Evolutionary conservation across 768 basidiomycete species (phyloP).

Genomic region (Tylopilus sp.): DNA sequence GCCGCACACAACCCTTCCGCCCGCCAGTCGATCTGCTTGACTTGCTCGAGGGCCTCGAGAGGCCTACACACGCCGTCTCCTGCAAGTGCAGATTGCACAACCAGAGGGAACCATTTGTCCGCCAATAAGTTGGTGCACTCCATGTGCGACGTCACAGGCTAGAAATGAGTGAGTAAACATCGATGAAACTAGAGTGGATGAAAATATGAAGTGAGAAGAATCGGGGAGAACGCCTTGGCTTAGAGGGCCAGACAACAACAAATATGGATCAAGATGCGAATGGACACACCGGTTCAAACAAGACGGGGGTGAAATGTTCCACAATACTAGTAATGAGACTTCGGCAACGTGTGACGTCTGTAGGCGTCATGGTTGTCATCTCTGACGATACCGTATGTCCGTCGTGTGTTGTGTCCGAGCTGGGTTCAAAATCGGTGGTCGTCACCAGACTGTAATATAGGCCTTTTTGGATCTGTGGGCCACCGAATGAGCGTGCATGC

Average conservation of each 20-base stretch:
- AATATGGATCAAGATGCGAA: no score
- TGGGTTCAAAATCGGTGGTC: slow-evolving; percentile 51
- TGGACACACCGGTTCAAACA: slow-evolving; percentile 59
- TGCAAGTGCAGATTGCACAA: slow-evolving; percentile 64
- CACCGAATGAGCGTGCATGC: background rate
- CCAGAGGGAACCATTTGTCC: slow-evolving; percentile 65
- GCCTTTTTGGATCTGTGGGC: slow-evolving; percentile 52
- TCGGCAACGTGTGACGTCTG: slow-evolving; percentile 39
- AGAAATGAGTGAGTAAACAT: background rate
- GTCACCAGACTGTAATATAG: slow-evolving; percentile 64
- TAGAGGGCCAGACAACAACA: no score
- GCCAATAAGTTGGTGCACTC: slow-evolving; percentile 69
- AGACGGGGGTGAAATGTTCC: slow-evolving; percentile 63
- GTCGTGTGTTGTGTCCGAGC: slow-evolving; percentile 19
- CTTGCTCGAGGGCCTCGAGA: slow-evolving; percentile 62
- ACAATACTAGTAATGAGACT: slow-evolving; percentile 55
- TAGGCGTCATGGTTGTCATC: slow-evolving; percentile 27
- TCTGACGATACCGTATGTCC: background rate
- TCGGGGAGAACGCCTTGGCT: no score
- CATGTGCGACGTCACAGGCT: slow-evolving; percentile 66
- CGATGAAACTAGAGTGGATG: background rate
- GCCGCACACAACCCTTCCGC: slow-evolving; percentile 53
- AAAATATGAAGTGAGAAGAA: background rate
- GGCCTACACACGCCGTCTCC: slow-evolving; percentile 65
- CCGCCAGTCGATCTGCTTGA: slow-evolving; percentile 59